Evolutionary conservation across 2,329 filamentous ascomycete species (phyloP).

Genomic region (Periconia digitata): DNA sequence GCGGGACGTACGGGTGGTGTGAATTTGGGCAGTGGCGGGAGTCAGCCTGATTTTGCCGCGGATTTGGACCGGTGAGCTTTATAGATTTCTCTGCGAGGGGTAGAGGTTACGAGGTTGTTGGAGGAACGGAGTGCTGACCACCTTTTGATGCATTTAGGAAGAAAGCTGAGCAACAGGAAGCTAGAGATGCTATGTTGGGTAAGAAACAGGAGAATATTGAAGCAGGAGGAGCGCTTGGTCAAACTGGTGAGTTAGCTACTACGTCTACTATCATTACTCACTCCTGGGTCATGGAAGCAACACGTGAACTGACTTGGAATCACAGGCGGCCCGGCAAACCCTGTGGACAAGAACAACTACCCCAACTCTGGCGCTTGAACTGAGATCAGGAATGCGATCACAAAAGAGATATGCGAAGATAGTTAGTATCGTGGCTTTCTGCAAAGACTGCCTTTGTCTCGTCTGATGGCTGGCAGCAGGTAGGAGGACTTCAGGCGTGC

Average conservation of each 20-base stretch:
- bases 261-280: not conserved
- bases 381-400: slow-evolving; percentile 4
- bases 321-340: slow-evolving; percentile 47
- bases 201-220: slow-evolving; percentile 40
- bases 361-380: slow-evolving; percentile 23
- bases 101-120: not conserved
- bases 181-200: slow-evolving; percentile 44
- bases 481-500: no score
- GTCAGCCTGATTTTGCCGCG: slow-evolving; percentile 44
- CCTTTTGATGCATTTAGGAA: slow-evolving; percentile 37
- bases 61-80: slow-evolving; percentile 47
- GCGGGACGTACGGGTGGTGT: slow-evolving; percentile 23
- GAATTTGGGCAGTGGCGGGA: slow-evolving; percentile 37
- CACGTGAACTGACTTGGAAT: not conserved
- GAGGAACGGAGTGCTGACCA: not conserved
- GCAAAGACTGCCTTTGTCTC: not conserved
- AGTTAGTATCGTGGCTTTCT: not conserved
- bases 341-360: slow-evolving; percentile 24
- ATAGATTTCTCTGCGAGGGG: not conserved
- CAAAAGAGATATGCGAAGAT: no score
- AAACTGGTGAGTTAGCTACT: slow-evolving; percentile 28
- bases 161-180: slow-evolving; percentile 51
- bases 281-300: not conserved
- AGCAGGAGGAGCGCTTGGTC: slow-evolving; percentile 48
- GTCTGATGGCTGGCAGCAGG: no score